These are phyloP conservation scores for Datisca glomerata DNA, from an alignment of 306 rosid genomes.

Conservation along the genomic window DNA sequence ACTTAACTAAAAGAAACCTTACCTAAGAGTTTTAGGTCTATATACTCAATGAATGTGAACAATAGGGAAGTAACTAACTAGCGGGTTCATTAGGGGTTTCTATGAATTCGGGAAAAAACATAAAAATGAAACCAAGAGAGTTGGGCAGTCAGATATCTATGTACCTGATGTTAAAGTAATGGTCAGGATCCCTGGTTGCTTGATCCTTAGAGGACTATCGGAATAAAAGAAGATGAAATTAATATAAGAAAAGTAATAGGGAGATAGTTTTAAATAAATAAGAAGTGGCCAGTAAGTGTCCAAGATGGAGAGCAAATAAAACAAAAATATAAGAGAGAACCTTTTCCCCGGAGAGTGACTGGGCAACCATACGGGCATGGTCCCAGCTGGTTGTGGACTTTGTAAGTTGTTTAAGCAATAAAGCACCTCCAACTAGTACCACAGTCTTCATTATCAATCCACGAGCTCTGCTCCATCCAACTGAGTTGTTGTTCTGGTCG, in stretches of 20 bases:
- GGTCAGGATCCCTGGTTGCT: conserved; percentile 86
- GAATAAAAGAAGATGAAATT: background rate
- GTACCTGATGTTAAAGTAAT: conserved; percentile 83
- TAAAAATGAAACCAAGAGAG: background rate
- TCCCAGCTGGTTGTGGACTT: conserved; percentile 99
- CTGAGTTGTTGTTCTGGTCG: conserved; percentile 15
- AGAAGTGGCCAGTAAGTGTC: too few relatives aligned
- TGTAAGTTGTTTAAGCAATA: conserved; percentile 75
- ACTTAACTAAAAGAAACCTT: too few relatives aligned
- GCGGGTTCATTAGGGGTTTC: background rate
- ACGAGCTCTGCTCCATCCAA: conserved; percentile 56
- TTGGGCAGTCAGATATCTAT: background rate
- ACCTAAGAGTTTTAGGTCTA: background rate
- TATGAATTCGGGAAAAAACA: background rate
- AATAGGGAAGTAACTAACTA: background rate
- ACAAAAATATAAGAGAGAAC: conserved; percentile 7
- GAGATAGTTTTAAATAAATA: too few relatives aligned
- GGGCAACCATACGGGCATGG: conserved; percentile 70
- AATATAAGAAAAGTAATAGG: background rate
- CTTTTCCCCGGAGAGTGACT: conserved; percentile 85
- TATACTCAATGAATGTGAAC: background rate
- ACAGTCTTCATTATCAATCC: conserved; percentile 63
- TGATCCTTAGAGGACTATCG: conserved; percentile 72
- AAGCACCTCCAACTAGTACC: conserved; percentile 73
- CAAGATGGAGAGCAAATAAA: too few relatives aligned